Evolutionary conservation across 2,329 filamentous ascomycete genomes (phyloP).

Genomic region (Aspergillus fijiensis): DNA sequence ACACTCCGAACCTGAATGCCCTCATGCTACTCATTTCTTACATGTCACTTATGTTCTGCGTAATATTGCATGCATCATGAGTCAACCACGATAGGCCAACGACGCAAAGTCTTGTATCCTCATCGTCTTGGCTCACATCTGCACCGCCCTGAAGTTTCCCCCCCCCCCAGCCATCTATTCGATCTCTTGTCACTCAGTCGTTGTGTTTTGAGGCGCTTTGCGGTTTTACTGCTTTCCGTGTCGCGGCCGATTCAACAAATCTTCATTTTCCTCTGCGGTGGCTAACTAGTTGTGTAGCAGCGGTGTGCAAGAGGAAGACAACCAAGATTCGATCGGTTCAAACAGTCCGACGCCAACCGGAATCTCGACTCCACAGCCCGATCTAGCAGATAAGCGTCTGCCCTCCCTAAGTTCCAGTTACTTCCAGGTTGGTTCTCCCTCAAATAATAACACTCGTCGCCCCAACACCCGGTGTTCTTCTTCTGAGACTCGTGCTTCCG

Average conservation of each 20-base stretch:
- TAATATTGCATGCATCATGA: neutral
- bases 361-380: constrained; percentile 88
- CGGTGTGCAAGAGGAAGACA: constrained; percentile 42
- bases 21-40: neutral
- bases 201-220: neutral
- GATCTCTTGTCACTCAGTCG: neutral
- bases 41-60: neutral
- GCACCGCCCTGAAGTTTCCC: neutral
- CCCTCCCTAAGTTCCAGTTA: constrained; percentile 93
- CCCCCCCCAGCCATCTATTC: neutral
- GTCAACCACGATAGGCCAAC: neutral
- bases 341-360: constrained; percentile 83
- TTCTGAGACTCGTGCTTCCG: constrained; percentile 30
- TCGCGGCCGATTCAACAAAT: neutral
- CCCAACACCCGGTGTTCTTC: constrained; percentile 41
- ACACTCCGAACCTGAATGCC: neutral
- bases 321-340: constrained; percentile 58
- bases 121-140: neutral
- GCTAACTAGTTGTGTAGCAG: constrained; percentile 30
- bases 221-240: neutral
- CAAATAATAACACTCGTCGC: constrained; percentile 64
- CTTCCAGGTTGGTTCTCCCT: constrained; percentile 98
- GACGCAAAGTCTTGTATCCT: neutral
- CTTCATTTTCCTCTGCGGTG: constrained; percentile 11
- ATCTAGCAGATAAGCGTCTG: constrained; percentile 89